Conservation (phyloP, 2,329 filamentous ascomycete species). For the Talaromyces sp. region DNA sequence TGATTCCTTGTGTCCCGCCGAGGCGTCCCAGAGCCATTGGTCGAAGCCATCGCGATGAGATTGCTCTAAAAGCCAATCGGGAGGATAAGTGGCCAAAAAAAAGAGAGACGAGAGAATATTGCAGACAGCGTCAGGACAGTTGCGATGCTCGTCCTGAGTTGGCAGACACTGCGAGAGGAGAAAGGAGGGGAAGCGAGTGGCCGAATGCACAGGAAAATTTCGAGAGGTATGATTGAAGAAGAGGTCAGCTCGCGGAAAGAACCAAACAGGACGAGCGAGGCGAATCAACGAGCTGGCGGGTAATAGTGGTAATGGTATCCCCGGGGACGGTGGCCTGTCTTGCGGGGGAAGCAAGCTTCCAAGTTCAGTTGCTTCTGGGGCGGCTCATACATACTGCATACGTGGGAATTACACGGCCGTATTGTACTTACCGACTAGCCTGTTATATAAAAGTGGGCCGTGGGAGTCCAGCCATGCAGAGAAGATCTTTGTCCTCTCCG, state of each 20-base stretch:
- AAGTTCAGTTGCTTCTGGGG: background rate
- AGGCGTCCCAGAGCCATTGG: constrained; percentile 59
- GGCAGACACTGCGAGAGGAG: constrained; percentile 1
- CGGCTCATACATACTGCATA: background rate
- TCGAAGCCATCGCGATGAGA: constrained; percentile 64
- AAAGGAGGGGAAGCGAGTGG: constrained; percentile 16
- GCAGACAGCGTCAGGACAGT: background rate
- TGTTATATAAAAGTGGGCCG: background rate
- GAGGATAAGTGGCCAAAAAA: background rate
- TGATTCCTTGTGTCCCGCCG: constrained; percentile 85
- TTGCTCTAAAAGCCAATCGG: background rate
- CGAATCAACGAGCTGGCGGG: background rate
- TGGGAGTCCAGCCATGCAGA: background rate
- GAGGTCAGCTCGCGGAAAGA: background rate
- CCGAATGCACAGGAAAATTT: constrained; percentile 9
- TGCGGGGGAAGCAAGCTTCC: constrained; percentile 8
- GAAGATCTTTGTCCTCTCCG: background rate
- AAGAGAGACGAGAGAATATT: constrained; percentile 4
- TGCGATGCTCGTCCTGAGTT: background rate
- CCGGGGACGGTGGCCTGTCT: constrained; percentile 8
- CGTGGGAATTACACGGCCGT: background rate
- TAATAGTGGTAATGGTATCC: constrained; percentile 3
- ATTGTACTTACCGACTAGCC: background rate
- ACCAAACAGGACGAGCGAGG: background rate
- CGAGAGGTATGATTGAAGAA: background rate